phyloP scores from a whole-genome alignment of 2,329 filamentous ascomycete genomes.

The Amesomyces nigricolor region DNA sequence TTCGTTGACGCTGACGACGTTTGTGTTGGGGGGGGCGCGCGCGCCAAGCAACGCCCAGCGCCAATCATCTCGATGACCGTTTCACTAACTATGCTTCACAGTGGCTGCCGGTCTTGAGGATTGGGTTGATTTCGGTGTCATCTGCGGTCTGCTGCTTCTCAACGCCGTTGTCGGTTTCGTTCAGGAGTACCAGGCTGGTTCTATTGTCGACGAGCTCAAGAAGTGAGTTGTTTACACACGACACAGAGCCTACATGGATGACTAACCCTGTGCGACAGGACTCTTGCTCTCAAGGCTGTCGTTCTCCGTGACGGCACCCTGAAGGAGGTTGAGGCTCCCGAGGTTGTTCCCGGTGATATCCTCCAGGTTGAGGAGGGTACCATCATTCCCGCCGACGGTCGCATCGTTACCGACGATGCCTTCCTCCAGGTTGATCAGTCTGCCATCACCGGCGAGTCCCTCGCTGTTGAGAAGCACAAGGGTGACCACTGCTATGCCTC shows the following conservation, averaged over 20 bases:
- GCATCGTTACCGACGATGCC: conserved; percentile 74
- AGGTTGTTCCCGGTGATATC: conserved; percentile 86
- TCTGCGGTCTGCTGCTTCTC: conserved; percentile 73
- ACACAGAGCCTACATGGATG: background rate
- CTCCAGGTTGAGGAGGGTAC: conserved; percentile 87
- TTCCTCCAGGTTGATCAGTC: conserved; percentile 91
- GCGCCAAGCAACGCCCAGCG: background rate
- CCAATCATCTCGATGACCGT: conserved; percentile 19
- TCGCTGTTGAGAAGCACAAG: conserved; percentile 83
- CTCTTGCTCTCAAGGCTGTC: conserved; percentile 78
- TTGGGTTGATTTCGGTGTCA: conserved; percentile 93
- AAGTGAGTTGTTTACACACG: conserved; percentile 42
- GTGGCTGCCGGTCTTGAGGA: conserved; percentile 78
- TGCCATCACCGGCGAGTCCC: conserved; percentile 84
- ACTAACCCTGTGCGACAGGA: conserved; percentile 33
- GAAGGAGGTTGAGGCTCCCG: conserved; percentile 72
- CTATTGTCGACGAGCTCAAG: conserved; percentile 85
- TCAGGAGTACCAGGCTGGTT: conserved; percentile 85
- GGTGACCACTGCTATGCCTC: conserved; percentile 78
- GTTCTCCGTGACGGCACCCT: conserved; percentile 76
- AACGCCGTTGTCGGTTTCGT: conserved; percentile 83
- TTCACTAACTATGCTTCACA: conserved; percentile 36
- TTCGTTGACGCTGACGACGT: conserved; percentile 1
- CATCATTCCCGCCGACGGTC: conserved; percentile 84
- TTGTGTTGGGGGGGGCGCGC: conserved; percentile 17